Evolutionary conservation across 2,329 filamentous ascomycete genomes (phyloP), one percentile per base, ranked within the genome.

Genomic region (Alternaria dauci): DNA sequence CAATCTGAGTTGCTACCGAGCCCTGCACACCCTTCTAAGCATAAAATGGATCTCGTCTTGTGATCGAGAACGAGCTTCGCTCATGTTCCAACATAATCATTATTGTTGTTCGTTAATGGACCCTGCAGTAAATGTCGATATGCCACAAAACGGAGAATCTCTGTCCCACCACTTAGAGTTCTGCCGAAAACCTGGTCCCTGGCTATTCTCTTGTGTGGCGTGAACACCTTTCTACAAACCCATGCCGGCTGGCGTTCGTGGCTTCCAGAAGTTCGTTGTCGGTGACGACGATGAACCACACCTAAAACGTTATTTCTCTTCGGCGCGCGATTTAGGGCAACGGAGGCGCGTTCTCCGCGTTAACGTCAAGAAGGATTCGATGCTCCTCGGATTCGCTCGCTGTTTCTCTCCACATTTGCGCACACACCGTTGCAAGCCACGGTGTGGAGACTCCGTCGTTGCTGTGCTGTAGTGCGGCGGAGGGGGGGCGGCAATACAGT

Each of bases 311-410:
- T 34, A 23, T 28, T 43, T 53, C 14, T 23, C 9, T 41, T 38
- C 23, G 18, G 30, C 34, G 18, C n/a, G 18, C 36, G 23, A 12
- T 55, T 48, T 48, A 48, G 42, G 42, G 42, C 42, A 55, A 43
- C 56, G 51, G 56, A 54, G 25, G 55, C 55, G 41, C 48, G n/a
- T 26, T 47, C 55, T 58, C 55, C 55, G 55, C 32, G 32, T 53
- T 46, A 26, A 44, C 30, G 41, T 42, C 32, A 54, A 32, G 36
- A 47, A 52, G 28, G 30, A 46, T 46, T 47, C 23, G 25, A 55
- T 46, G 43, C 43, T 39, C 52, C 56, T 51, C 51, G 41, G 56
- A 59, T 44, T 59, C 52, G 25, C 51, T 38, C 44, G 25, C 36
- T 41, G 20, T 25, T 8, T 9, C 39, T 25, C 39, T 42, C 39